These are phyloP conservation scores for Terana coerulea DNA, from an alignment of 768 basidiomycete genomes.

Conservation along the genomic window DNA sequence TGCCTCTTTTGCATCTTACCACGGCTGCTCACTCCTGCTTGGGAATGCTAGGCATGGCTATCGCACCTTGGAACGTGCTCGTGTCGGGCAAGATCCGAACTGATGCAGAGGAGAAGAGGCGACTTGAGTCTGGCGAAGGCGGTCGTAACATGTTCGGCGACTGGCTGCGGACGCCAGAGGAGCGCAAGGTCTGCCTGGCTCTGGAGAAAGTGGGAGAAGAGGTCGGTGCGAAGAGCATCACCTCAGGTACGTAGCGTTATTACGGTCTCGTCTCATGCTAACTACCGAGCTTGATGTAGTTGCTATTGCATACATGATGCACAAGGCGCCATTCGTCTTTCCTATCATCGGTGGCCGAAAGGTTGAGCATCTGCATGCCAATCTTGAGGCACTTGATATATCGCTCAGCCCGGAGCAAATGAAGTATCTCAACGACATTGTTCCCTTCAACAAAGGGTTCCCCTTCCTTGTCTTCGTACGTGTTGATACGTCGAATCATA, in stretches of 20 bases:
- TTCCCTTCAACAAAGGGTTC: conserved; percentile 47
- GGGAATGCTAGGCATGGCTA: conserved; percentile 16
- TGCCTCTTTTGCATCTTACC: neutral
- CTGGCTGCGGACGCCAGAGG: conserved; percentile 47
- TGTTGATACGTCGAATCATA: conserved; percentile 9
- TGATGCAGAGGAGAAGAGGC: conserved; percentile 31
- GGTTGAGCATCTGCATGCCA: conserved; percentile 45
- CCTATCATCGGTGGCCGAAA: conserved; percentile 48
- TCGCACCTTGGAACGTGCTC: conserved; percentile 30
- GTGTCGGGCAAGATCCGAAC: conserved; percentile 36
- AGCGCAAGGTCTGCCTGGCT: conserved; percentile 38
- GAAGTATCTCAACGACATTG: conserved; percentile 37
- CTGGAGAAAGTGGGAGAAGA: conserved; percentile 51
- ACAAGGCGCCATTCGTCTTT: conserved; percentile 49
- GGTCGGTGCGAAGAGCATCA: conserved; percentile 32
- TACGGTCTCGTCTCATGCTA: neutral
- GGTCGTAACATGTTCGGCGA: conserved; percentile 32
- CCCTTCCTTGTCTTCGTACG: conserved; percentile 27
- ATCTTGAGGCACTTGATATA: conserved; percentile 47
- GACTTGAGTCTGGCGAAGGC: conserved; percentile 22
- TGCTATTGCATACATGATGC: conserved; percentile 51
- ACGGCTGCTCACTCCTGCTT: neutral
- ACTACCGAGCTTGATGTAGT: conserved; percentile 23
- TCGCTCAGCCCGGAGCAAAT: conserved; percentile 42
- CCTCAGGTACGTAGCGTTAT: conserved; percentile 24